These are phyloP conservation scores for Magnaporthiopsis rhizophila DNA, from an alignment of 2,329 filamentous ascomycete genomes.

Conservation along the genomic window DNA sequence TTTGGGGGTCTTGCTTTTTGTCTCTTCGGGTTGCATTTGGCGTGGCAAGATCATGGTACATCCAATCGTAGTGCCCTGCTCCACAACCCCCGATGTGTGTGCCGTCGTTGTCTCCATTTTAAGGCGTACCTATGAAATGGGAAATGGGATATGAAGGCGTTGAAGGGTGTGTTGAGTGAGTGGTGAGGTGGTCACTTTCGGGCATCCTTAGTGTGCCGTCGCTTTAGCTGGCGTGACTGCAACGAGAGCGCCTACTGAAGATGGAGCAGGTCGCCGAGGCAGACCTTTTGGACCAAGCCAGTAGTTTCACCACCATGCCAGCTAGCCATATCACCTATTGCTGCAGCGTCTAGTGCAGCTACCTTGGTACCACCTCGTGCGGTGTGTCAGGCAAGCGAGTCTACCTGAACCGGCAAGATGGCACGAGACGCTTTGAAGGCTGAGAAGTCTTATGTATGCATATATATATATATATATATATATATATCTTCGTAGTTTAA, in stretches of 20 bases:
- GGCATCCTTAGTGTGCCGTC: background rate
- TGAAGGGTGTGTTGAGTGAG: background rate
- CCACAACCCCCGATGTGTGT: constrained; percentile 7
- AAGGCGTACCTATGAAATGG: constrained; percentile 4
- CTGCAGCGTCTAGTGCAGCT: background rate
- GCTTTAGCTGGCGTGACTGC: background rate
- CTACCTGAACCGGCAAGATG: no score
- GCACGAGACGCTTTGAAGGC: no score
- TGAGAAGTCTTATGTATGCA: background rate
- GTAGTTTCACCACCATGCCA: background rate
- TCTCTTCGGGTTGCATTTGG: constrained; percentile 32
- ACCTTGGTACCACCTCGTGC: no score
- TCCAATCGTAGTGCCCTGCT: constrained; percentile 8
- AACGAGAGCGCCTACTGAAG: background rate
- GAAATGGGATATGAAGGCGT: constrained; percentile 3
- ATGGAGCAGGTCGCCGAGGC: background rate
- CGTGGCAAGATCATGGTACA: constrained; percentile 31
- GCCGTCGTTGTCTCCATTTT: background rate
- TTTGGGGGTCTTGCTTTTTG: constrained; percentile 34
- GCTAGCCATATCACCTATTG: background rate
- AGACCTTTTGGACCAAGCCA: background rate
- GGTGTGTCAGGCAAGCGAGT: no score
- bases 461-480: no score
- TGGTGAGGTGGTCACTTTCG: background rate
- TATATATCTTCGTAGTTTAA: no score